Evolutionary conservation across 805 yeast genomes (phyloP).

Genomic region (Candida pseudofarinosa): DNA sequence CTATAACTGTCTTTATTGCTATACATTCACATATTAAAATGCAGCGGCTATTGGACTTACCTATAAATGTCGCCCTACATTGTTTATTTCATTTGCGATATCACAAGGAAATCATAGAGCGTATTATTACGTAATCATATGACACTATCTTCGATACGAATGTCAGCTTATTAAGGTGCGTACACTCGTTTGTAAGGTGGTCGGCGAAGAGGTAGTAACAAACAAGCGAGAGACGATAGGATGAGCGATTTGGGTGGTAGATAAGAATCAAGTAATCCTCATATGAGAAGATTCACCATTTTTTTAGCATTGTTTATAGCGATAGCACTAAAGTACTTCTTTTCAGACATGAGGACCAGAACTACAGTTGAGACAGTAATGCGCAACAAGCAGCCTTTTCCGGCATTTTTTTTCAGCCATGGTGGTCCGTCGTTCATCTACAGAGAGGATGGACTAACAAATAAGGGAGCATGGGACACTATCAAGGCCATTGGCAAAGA

Average conservation of each 20-base stretch:
- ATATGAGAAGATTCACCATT: no score
- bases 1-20: neutral
- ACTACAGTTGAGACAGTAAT: neutral
- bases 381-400: slow-evolving; percentile 32
- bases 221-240: no score
- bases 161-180: no score
- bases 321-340: neutral
- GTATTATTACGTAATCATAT: neutral
- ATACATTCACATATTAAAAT: neutral
- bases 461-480: slow-evolving; percentile 59
- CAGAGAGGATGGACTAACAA: slow-evolving; percentile 41
- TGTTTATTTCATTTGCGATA: neutral
- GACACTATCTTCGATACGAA: neutral
- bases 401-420: slow-evolving; percentile 71
- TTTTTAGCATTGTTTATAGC: no score
- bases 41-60: neutral
- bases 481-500: slow-evolving; percentile 48
- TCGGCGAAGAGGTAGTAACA: no score
- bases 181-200: no score
- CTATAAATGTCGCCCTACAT: neutral
- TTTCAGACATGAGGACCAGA: neutral
- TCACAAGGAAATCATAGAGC: neutral
- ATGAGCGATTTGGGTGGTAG: no score
- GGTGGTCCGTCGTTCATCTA: slow-evolving; percentile 83
- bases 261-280: no score